phyloP scores from a whole-genome alignment of 2,329 filamentous ascomycete genomes.

The Torrubiella hemipterigena region DNA sequence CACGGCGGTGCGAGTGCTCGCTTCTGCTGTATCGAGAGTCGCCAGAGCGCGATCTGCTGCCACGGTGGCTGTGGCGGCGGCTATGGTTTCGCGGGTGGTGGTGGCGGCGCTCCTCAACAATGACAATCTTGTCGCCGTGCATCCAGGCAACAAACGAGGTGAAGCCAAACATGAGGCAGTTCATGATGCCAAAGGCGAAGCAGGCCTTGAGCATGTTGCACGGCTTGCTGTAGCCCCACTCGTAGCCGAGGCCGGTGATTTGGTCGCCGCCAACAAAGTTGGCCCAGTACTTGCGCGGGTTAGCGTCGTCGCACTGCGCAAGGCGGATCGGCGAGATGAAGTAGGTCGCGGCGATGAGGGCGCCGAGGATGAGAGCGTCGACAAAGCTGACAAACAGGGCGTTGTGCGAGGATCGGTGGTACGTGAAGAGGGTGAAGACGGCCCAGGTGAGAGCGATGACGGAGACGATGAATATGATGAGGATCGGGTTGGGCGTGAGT shows the following conservation, averaged over 20 bases:
- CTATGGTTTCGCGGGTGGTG: constrained; percentile 24
- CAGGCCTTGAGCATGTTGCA: constrained; percentile 88
- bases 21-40: constrained; percentile 25
- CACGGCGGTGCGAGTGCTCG: constrained; percentile 37
- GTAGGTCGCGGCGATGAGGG: constrained; percentile 51
- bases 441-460: constrained; percentile 52
- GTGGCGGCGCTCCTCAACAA: constrained; percentile 19
- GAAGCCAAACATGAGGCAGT: constrained; percentile 66
- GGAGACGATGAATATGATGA: constrained; percentile 56
- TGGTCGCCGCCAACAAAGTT: constrained; percentile 49
- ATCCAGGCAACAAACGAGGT: constrained; percentile 59
- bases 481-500: constrained; percentile 49
- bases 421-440: constrained; percentile 53
- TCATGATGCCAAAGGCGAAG: constrained; percentile 87
- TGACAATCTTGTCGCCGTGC: constrained; percentile 40
- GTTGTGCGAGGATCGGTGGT: constrained; percentile 49
- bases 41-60: constrained; percentile 23
- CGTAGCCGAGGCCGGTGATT: constrained; percentile 37
- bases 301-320: constrained; percentile 56
- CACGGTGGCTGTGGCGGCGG: constrained; percentile 28
- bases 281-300: constrained; percentile 34
- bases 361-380: constrained; percentile 50
- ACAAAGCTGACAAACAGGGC: constrained; percentile 45
- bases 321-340: constrained; percentile 44
- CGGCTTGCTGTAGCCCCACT: constrained; percentile 53